These are phyloP conservation scores for Yarrowia hollandica DNA, from an alignment of 805 yeast genomes.

Conservation along the genomic window DNA sequence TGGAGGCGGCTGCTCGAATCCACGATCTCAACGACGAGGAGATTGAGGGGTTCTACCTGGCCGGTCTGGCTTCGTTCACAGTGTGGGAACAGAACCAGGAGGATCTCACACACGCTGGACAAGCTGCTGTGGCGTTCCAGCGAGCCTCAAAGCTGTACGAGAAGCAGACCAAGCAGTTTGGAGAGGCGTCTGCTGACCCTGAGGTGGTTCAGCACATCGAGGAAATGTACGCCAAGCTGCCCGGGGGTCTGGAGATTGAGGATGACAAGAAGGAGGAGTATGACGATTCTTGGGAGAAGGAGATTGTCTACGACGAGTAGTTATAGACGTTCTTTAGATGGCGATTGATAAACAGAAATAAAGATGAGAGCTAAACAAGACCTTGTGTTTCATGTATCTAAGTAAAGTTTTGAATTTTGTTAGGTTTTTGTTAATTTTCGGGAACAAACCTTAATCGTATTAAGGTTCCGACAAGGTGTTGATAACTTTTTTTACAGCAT, in stretches of 20 bases:
- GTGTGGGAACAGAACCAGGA: conserved; percentile 30
- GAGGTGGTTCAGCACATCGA: conserved; percentile 59
- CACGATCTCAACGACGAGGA: conserved; percentile 83
- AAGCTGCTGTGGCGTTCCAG: conserved; percentile 42
- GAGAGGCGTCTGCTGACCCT: conserved; percentile 51
- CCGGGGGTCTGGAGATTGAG: conserved; percentile 50
- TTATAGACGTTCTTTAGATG: no score
- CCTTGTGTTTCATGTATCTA: no score
- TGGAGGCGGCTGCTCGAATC: conserved; percentile 61
- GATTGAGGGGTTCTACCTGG: conserved; percentile 78
- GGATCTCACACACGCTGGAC: conserved; percentile 45
- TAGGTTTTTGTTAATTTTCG: no score
- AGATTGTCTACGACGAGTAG: conserved; percentile 22
- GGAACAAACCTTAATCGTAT: neutral
- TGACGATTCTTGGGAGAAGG: conserved; percentile 35
- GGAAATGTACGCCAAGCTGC: conserved; percentile 54
- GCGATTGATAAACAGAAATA: neutral
- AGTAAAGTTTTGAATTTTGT: no score
- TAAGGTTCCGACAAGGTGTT: neutral
- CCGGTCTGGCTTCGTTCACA: conserved; percentile 64
- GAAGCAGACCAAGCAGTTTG: conserved; percentile 45
- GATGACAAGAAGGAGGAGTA: conserved; percentile 40
- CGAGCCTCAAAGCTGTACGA: conserved; percentile 45
- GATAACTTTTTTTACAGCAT: neutral
- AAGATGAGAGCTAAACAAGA: no score